A percentile compares a stretch with the other conserved stretches of the same genome.
phyloP scores from a whole-genome alignment of 208 protist species.

The Leishmania lainsoni region DNA sequence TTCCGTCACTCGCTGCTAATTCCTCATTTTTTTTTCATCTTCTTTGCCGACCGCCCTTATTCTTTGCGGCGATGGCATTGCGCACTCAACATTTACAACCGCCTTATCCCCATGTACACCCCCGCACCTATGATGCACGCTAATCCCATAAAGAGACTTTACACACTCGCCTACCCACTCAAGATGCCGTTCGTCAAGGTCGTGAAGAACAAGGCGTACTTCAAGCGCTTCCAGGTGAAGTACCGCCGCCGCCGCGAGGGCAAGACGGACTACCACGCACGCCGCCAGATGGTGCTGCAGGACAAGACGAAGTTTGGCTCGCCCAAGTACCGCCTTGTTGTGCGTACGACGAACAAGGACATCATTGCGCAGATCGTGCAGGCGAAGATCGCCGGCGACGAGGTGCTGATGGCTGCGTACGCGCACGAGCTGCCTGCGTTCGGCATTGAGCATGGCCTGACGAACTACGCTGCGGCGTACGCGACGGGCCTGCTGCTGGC shows the following conservation, averaged over 20 bases:
- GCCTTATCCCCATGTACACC: too few relatives aligned
- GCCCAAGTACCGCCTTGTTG: constrained; percentile 98
- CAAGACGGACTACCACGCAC: constrained; percentile 99
- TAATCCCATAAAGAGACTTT: too few relatives aligned
- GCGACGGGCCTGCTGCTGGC: constrained; percentile 97
- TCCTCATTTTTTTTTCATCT: too few relatives aligned
- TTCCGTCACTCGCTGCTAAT: too few relatives aligned
- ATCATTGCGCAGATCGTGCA: constrained; percentile 97
- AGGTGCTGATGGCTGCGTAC: constrained; percentile 95
- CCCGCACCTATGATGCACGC: too few relatives aligned
- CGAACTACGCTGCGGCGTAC: constrained; percentile 98
- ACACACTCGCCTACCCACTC: neutral
- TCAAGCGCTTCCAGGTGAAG: constrained; percentile 99
- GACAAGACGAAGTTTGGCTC: constrained; percentile 99
- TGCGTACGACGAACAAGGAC: constrained; percentile 97
- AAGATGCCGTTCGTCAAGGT: constrained; percentile 90
- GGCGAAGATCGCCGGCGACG: constrained; percentile 96
- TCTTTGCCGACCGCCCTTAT: too few relatives aligned
- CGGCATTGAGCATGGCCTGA: constrained; percentile 96
- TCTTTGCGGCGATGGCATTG: too few relatives aligned
- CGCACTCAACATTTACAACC: too few relatives aligned
- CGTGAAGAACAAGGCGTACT: constrained; percentile 97
- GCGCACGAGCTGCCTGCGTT: constrained; percentile 97
- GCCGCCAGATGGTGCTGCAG: constrained; percentile 96
- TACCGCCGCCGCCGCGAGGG: constrained; percentile 97